Conservation (phyloP, 352 stramenopile genomes). For the Aphanomyces euteiches region DNA sequence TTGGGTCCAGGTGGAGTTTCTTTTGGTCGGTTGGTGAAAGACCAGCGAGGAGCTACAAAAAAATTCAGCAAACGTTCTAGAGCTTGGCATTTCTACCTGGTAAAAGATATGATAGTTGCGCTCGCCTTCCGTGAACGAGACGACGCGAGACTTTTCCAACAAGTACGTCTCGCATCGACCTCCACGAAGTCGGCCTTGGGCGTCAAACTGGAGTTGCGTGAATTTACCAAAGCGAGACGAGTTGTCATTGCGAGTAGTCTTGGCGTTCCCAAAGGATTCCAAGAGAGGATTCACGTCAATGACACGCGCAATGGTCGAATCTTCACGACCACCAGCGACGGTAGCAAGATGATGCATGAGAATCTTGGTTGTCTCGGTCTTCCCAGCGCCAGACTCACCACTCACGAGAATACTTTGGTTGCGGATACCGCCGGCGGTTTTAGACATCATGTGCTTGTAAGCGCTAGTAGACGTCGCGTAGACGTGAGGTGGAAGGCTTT, state of each 20-base stretch:
- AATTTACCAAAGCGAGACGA: conserved; percentile 89
- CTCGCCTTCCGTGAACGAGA: conserved; percentile 92
- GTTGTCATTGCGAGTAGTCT: conserved; percentile 92
- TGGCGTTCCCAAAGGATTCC: conserved; percentile 93
- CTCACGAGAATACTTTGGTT: conserved; percentile 88
- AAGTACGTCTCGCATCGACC: conserved; percentile 93
- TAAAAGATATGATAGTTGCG: conserved; percentile 99
- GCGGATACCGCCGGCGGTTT: conserved; percentile 36
- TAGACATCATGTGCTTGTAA: conserved; percentile 79
- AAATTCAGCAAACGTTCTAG: too few species aligned
- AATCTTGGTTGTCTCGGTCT: conserved; percentile 98
- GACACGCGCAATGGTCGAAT: conserved; percentile 88
- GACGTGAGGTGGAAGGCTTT: conserved; percentile 71
- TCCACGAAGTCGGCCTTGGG: conserved; percentile 70
- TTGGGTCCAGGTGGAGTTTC: conserved; percentile 60
- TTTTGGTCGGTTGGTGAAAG: conserved; percentile 51
- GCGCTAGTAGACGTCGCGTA: conserved; percentile 82
- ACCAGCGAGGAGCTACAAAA: conserved; percentile 47
- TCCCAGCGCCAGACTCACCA: conserved; percentile 85
- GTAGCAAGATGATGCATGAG: conserved; percentile 87
- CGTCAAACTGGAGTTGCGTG: conserved; percentile 85
- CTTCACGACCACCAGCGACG: conserved; percentile 74
- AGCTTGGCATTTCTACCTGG: conserved; percentile 49
- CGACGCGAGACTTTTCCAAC: conserved; percentile 94
- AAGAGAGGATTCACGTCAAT: conserved; percentile 91